Evolutionary conservation across 257 asterid species (phyloP).

Genomic region (Jaltomata sinuosa): DNA sequence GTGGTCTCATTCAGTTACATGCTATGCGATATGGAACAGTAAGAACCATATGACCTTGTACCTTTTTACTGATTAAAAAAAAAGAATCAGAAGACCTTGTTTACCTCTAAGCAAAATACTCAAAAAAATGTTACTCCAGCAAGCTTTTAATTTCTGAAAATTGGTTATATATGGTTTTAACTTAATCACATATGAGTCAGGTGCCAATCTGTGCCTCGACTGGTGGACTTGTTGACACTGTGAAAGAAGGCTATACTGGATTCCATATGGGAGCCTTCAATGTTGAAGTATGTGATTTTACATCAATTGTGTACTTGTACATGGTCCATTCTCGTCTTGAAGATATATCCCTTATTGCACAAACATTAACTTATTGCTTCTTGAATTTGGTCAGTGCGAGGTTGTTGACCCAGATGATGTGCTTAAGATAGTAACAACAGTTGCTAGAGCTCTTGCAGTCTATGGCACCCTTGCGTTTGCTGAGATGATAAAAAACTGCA

Average conservation of each 20-base stretch:
- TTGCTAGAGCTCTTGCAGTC: slow-evolving; percentile 48
- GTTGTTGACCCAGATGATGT: slow-evolving; percentile 65
- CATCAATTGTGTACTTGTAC: not conserved
- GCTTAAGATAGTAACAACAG: slow-evolving; percentile 48
- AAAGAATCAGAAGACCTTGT: not conserved
- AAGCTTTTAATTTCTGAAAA: not conserved
- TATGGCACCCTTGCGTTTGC: slow-evolving; percentile 46
- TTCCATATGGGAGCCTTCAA: slow-evolving; percentile 94
- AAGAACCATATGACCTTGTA: slow-evolving; percentile 12
- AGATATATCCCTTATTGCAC: not conserved
- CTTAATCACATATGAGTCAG: slow-evolving; percentile 22
- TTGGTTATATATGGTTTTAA: not conserved
- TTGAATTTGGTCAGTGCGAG: slow-evolving; percentile 48
- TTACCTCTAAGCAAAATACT: not conserved
- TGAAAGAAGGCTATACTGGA: slow-evolving; percentile 81
- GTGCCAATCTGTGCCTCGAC: slow-evolving; percentile 86
- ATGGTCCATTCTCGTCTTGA: not conserved
- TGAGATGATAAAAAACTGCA: slow-evolving; percentile 81
- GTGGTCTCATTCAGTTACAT: slow-evolving; percentile 94
- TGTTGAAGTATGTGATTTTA: slow-evolving; percentile 44
- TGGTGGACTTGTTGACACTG: slow-evolving; percentile 96
- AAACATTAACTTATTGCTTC: not conserved
- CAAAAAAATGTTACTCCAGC: not conserved
- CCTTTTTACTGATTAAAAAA: not conserved
- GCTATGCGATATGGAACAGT: slow-evolving; percentile 99